Percentiles rank a stretch among this genome's conserved stretches.
Evolutionary conservation across 129 eudicot species (phyloP).

Genomic region (Erigeron canadensis): DNA sequence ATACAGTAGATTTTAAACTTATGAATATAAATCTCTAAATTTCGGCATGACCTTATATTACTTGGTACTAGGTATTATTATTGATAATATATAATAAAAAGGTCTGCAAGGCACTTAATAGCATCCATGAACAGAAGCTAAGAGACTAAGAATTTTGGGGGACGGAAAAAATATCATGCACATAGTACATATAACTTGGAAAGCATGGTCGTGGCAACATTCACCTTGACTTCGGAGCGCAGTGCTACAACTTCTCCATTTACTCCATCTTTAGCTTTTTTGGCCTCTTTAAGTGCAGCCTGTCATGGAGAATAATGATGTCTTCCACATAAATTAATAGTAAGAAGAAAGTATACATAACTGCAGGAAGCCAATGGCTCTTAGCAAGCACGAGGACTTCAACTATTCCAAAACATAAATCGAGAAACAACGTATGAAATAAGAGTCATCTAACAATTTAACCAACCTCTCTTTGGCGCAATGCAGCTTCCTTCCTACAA

Average conservation of each 20-base stretch:
- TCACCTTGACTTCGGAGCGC: constrained; percentile 73
- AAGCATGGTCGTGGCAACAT: constrained; percentile 20
- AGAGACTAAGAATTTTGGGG: too few relatives aligned
- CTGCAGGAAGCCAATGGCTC: constrained; percentile 8
- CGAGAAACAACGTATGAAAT: constrained; percentile 7
- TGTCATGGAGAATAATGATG: constrained; percentile 29
- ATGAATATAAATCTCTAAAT: too few relatives aligned
- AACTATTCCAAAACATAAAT: constrained; percentile 13
- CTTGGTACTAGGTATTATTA: too few relatives aligned
- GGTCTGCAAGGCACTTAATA: too few relatives aligned
- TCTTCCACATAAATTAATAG: constrained; percentile 16
- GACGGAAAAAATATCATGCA: neutral
- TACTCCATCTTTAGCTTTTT: constrained; percentile 61
- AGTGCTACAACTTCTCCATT: constrained; percentile 60
- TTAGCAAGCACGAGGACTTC: constrained; percentile 17
- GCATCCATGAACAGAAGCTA: too few relatives aligned
- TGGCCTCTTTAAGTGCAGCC: constrained; percentile 97
- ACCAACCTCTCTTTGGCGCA: constrained; percentile 91
- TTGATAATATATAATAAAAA: too few relatives aligned
- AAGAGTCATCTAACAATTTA: constrained; percentile 18
- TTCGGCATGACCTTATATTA: too few relatives aligned
- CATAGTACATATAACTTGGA: neutral
- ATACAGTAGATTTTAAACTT: too few relatives aligned
- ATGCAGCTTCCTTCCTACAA: constrained; percentile 95
- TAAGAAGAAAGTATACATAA: constrained; percentile 8